Evolutionary conservation across 2,329 filamentous ascomycete genomes (phyloP), one percentile per base, ranked within the genome.

Genomic region (Clarireedia sp.): DNA sequence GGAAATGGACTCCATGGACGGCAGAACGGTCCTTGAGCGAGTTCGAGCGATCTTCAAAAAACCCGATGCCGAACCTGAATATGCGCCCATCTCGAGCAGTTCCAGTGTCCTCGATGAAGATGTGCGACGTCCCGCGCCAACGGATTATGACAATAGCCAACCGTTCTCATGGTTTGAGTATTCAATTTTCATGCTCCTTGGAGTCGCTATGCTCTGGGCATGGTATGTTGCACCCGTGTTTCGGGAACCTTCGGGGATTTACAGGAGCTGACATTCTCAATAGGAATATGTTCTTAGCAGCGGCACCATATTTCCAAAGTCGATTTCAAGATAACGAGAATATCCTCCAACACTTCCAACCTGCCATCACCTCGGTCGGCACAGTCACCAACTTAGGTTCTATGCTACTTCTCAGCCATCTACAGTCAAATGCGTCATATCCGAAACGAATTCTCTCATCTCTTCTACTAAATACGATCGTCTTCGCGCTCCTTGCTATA

Each of bases 271-370:
- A 54, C 37, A 48, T 3, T 54, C 17, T 41, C 48, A 21, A 54
- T 62, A 92, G 90, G 90, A 97, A 97, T 75, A 96, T 96, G 92
- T 96, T 97, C 71, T 82, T 97, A 63, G 92, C 94, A 46, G 90
- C 92, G 8, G 89, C 90, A 1, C 90, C 92, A 4, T 97, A 97
- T 75, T 96, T 97, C 73, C 84, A 91, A 66, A 78, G 77, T 49
- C 89, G 92, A 63, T 95, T 97, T 71, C 74, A 79, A 46, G 77
- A 78, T 58, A 82, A 85, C 68, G 73, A 81, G 53, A 87, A 83
- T 78, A 85, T 95, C 55, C 78, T 85, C 37, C 77, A 82, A 60
- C 89, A 90, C 74, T 97, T 95, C 74, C 92, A 96, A 70, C 87
- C 92, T 10, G 85, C 89, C 57, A 92, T 97, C 68, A 80, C 95